Conservation (phyloP, 1,284 basidiomycete species). For the Sphaerobolus stellatus region DNA sequence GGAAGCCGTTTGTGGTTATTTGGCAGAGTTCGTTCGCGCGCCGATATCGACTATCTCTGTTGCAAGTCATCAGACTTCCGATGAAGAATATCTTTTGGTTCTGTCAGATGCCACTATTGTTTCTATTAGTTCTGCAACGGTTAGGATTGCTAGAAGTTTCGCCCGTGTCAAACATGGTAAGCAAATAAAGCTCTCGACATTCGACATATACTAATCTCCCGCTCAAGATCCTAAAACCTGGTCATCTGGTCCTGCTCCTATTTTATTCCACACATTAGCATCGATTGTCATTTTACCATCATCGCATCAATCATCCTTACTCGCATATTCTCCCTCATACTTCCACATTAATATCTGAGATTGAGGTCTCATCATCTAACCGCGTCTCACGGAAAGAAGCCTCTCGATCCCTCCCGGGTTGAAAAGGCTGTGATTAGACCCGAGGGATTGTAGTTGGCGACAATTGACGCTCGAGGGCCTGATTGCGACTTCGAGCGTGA, state of each 20-base stretch:
- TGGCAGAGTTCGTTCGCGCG: constrained; percentile 93
- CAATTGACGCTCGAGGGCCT: constrained; percentile 76
- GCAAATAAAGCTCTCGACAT: constrained; percentile 20
- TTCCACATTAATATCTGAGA: constrained; percentile 76
- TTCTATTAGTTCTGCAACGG: constrained; percentile 73
- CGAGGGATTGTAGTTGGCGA: constrained; percentile 90
- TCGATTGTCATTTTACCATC: constrained; percentile 86
- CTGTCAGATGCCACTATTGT: constrained; percentile 82
- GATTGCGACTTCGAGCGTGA: constrained; percentile 65
- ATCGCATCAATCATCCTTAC: constrained; percentile 92
- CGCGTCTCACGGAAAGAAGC: constrained; percentile 80
- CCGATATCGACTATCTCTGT: constrained; percentile 77
- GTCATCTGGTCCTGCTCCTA: constrained; percentile 48
- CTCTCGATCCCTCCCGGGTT: constrained; percentile 76
- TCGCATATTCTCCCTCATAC: constrained; percentile 82
- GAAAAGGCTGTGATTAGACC: constrained; percentile 68
- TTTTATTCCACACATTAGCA: constrained; percentile 70
- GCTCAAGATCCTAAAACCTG: constrained; percentile 47
- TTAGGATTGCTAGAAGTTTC: constrained; percentile 75
- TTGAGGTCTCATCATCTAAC: constrained; percentile 94
- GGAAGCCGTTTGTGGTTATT: constrained; percentile 89
- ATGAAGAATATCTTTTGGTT: constrained; percentile 86
- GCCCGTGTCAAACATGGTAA: constrained; percentile 77
- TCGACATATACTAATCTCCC: constrained; percentile 6
- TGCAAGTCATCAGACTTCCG: constrained; percentile 36